Conservation (phyloP, 352 stramenopile species). For the Phytophthora cactorum region DNA sequence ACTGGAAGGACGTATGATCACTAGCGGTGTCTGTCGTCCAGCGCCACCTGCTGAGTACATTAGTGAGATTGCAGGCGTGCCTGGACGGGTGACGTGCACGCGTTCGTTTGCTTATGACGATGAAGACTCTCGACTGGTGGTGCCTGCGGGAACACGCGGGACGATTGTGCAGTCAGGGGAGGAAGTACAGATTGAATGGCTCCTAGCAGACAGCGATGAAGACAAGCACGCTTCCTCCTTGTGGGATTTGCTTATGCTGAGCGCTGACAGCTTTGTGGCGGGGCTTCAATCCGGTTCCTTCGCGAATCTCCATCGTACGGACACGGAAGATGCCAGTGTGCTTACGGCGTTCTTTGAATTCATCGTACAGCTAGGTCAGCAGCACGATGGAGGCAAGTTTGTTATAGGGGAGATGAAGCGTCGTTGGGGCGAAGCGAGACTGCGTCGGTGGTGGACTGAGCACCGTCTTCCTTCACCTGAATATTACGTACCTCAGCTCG, state of each 20-base stretch:
- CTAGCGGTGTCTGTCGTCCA: slow-evolving; percentile 17
- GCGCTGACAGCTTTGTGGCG: slow-evolving; percentile 46
- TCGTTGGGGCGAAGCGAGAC: slow-evolving; percentile 58
- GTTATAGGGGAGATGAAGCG: slow-evolving; percentile 40
- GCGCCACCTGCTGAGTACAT: slow-evolving; percentile 62
- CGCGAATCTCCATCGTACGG: slow-evolving; percentile 28
- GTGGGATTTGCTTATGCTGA: slow-evolving; percentile 60
- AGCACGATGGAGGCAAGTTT: slow-evolving; percentile 29
- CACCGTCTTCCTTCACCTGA: slow-evolving; percentile 47
- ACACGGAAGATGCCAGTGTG: slow-evolving; percentile 48
- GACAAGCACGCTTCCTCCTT: slow-evolving; percentile 25
- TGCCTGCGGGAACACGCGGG: slow-evolving; percentile 53
- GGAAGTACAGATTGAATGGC: slow-evolving; percentile 53
- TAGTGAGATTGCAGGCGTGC: slow-evolving; percentile 17
- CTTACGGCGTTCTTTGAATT: slow-evolving; percentile 66
- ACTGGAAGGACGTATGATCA: slow-evolving; percentile 17
- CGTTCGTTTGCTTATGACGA: slow-evolving; percentile 62
- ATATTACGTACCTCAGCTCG: slow-evolving; percentile 43
- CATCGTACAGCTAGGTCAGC: slow-evolving; percentile 51
- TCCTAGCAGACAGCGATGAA: slow-evolving; percentile 18
- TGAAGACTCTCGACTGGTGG: slow-evolving; percentile 31
- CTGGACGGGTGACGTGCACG: slow-evolving; percentile 42
- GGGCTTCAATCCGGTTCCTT: slow-evolving; percentile 47
- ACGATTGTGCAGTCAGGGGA: slow-evolving; percentile 23
- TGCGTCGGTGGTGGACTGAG: slow-evolving; percentile 64